Base-by-base conservation (phyloP, 2,329 filamentous ascomycete species). In the Fusarium keratoplasticum region DNA sequence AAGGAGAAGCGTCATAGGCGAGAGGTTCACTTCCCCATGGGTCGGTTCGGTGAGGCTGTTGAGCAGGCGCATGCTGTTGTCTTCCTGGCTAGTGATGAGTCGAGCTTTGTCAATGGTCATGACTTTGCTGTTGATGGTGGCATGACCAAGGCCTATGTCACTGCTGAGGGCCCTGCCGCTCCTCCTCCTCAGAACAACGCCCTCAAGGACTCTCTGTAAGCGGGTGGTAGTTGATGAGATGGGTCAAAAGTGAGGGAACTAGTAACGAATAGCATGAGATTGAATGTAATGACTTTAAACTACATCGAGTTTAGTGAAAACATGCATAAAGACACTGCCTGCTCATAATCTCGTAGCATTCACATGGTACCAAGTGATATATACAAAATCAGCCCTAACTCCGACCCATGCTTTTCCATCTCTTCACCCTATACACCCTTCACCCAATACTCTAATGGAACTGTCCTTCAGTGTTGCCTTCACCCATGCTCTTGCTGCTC, bases 61-160 rank as follows among this genome's bases (percentile, higher is more conserved):
- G 95, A 98, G 87, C 95, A 97, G 86, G 95, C 95, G 0, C 93
- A 97, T 73, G 95, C 94, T 8, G 95, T 97, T 1, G 81, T 98
- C 9, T 97, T 97, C 86, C 84, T 97, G 70, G 95, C 95, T 10
- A 95, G 92, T 75, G 95, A 97, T 76, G 95, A 97, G 86, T 91
- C 92, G 80, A 94, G 93, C 86, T 97, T 97, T 78, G 93, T 97
- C 79, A 97, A 96, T 75, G 95, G 94, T 13, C 93, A 91, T 68
- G 96, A 98, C 81, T 97, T 98, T 85, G 93, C 97, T 6, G 95
- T 98, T 29, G 96, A 99, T 79, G 96, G 96, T 67, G 96, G 96
- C 69, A 94, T 99, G 94, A 96, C 92, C 79, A 98, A 94, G 88
- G 94, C 95, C 52, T 98, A 98, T 83, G 91, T 93, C 31, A 93